Evolutionary conservation across 805 yeast genomes (phyloP).

Genomic region (Spathaspora boniae): DNA sequence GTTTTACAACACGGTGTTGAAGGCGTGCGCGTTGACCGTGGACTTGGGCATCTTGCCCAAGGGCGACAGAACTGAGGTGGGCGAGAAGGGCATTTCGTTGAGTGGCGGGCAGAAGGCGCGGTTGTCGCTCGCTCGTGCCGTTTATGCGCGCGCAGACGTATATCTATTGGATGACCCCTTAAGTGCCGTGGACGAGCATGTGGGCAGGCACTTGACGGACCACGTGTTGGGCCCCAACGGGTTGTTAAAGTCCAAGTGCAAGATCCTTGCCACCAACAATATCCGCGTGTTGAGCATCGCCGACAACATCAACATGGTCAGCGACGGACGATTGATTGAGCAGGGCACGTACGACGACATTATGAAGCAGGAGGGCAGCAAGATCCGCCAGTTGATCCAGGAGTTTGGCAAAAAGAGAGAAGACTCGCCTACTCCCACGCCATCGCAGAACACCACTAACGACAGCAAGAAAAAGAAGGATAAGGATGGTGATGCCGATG

Average conservation of each 20-base stretch:
- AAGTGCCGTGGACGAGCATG: constrained; percentile 97
- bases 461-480: constrained; percentile 19
- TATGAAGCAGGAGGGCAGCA: constrained; percentile 42
- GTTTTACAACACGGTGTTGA: constrained; percentile 75
- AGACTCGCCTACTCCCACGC: constrained; percentile 7
- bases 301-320: constrained; percentile 62
- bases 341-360: constrained; percentile 60
- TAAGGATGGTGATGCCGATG: constrained; percentile 11
- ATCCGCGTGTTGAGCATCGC: constrained; percentile 80
- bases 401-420: constrained; percentile 56
- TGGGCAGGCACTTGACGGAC: constrained; percentile 78
- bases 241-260: constrained; percentile 67
- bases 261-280: constrained; percentile 81
- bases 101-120: constrained; percentile 99
- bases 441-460: constrained; percentile 13
- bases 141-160: constrained; percentile 89
- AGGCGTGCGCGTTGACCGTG: constrained; percentile 81
- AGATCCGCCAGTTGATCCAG: constrained; percentile 49
- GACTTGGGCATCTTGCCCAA: constrained; percentile 81
- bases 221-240: constrained; percentile 83
- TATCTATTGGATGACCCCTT: constrained; percentile 88
- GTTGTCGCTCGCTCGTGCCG: constrained; percentile 90
- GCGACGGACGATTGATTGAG: constrained; percentile 65
- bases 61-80: constrained; percentile 90
- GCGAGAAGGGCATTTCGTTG: constrained; percentile 94